Evolutionary conservation across 116 monocot genomes (phyloP).

Genomic region (Papilionanthe hybrid): DNA sequence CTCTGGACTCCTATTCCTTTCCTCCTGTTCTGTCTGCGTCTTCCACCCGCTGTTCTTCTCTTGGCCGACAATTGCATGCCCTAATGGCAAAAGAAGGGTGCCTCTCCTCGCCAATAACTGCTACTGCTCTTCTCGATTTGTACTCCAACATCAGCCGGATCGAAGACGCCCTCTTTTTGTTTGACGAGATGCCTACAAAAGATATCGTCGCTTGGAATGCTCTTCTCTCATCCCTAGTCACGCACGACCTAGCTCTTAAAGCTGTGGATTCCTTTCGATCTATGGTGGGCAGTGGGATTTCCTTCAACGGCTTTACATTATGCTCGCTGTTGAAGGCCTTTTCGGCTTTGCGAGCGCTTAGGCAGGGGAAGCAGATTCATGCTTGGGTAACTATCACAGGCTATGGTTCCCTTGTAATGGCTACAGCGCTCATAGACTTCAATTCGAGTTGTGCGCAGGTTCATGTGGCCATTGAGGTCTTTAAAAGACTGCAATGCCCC

Average conservation of each 20-base stretch:
- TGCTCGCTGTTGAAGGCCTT: conserved; percentile 26
- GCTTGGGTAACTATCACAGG: conserved; percentile 14
- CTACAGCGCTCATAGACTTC: conserved; percentile 32
- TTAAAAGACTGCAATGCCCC: conserved; percentile 16
- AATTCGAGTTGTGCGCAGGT: conserved; percentile 33
- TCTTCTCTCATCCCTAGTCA: conserved; percentile 22
- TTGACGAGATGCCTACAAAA: conserved; percentile 27
- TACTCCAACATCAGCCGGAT: conserved; percentile 20
- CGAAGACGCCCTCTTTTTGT: conserved; percentile 16
- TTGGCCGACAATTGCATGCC: conserved; percentile 17
- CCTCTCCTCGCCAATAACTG: conserved; percentile 13
- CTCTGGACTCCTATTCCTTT: conserved; percentile 19
- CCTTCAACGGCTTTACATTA: conserved; percentile 22
- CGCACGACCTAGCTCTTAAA: neutral
- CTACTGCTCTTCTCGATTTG: conserved; percentile 25
- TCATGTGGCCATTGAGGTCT: conserved; percentile 27
- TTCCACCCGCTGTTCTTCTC: conserved; percentile 1
- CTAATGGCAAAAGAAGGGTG: conserved; percentile 20
- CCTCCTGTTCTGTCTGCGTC: conserved; percentile 21
- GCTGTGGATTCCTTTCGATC: conserved; percentile 18
- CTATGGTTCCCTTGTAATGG: conserved; percentile 20
- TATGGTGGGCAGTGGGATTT: conserved; percentile 15
- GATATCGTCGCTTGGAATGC: conserved; percentile 33
- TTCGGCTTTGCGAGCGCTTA: neutral
- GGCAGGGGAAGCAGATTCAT: conserved; percentile 28